Base-by-base conservation (phyloP, 176 grass and related monocot genomes). In the Coix lacrymajobi region DNA sequence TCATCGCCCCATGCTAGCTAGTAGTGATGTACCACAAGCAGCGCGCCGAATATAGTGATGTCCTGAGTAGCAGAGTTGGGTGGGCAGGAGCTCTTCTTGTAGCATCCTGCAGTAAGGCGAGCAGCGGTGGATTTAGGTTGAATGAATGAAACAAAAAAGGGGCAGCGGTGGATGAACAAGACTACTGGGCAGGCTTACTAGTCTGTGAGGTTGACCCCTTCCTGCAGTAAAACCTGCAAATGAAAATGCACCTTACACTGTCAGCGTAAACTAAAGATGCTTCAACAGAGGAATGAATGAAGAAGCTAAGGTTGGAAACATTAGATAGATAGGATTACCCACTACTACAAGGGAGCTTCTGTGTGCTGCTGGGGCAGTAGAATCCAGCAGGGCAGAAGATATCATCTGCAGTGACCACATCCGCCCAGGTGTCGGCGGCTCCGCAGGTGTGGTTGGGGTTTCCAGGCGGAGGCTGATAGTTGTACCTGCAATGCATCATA, bases 301-400 rank as follows among this genome's bases (percentile, higher is more conserved):
- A 11, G n/a, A 66, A 24, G 66, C 71, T 19, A 66, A 24, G 66
- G 76, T 19, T 54, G 83, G 81, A 75, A 90, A 79, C 69, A 84
- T 49, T 66, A 88, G 69, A 89, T 43, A 89, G 86, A 92, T 80
- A 85, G 86, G 83, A 95, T 92, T 98, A 98, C 93, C 96, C 96
- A 93, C 92, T 93, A 92, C 96, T 92, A 88, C 96, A 98, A 93
- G 89, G 80, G 72, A 95, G 83, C 71, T 96, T 98, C 80, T 90
- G 64, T 77, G 79, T 98, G 8, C 89, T 98, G 86, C 89, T 98
- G 6, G 96, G 96, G 73, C 96, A 98, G 77, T 98, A 96, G 84
- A 79, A 98, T 80, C 96, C 96, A 34, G 92, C 68, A 3, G 96
- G 96, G 69, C 96, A 96, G 87, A 98, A 98, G 12, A 98, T 79